Evolutionary conservation across 2,329 filamentous ascomycete species (phyloP).

Genomic region (Fusarium sp.): DNA sequence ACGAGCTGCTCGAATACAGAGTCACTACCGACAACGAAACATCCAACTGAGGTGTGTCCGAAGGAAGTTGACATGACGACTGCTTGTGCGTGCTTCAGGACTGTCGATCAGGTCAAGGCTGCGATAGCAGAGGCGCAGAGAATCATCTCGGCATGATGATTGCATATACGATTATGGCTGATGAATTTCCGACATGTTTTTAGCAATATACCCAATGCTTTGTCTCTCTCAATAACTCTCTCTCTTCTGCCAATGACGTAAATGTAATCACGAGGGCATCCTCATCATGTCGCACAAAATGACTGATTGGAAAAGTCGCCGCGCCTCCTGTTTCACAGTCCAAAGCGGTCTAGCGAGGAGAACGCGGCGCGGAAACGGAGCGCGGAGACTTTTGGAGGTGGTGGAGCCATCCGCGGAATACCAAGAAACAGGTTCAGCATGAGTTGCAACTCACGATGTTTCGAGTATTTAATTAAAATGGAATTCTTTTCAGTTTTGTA

Average conservation of each 20-base stretch:
- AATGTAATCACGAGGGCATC: neutral
- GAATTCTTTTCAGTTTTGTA: rapidly evolving
- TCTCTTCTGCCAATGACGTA: neutral
- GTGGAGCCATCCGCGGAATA: slow-evolving; percentile 6
- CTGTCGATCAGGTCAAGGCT: slow-evolving; percentile 18
- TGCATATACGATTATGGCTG: neutral
- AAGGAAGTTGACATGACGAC: slow-evolving; percentile 30
- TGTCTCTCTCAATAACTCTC: neutral
- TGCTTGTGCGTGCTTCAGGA: slow-evolving; percentile 23
- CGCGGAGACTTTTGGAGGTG: slow-evolving; percentile 1
- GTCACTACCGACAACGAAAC: neutral
- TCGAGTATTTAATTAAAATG: neutral
- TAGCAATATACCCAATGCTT: neutral
- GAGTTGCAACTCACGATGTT: neutral
- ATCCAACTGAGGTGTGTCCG: slow-evolving; percentile 19
- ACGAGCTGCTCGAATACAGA: slow-evolving; percentile 26
- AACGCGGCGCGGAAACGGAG: slow-evolving; percentile 12
- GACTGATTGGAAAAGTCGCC: neutral
- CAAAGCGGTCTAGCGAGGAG: neutral
- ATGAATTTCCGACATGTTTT: neutral
- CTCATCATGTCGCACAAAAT: neutral
- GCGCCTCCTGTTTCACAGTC: neutral
- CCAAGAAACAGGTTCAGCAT: neutral
- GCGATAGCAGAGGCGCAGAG: slow-evolving; percentile 9
- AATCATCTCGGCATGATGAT: neutral